These are phyloP conservation scores for Cutaneotrichosporon cutaneum DNA, from an alignment of 1,284 basidiomycete species.

Conservation along the genomic window DNA sequence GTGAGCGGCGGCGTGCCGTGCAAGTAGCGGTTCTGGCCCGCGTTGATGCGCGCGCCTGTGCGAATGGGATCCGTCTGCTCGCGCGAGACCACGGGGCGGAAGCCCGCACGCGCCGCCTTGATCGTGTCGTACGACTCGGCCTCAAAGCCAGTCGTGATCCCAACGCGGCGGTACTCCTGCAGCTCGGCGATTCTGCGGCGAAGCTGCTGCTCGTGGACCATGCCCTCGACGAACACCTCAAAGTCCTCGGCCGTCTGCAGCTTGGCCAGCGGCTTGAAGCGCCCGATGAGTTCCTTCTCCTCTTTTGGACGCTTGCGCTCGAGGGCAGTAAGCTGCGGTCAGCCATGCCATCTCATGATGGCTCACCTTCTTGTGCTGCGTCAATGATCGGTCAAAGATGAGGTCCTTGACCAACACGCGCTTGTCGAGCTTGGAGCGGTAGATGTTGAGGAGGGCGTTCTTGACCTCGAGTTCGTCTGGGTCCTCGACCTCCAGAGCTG, in stretches of 20 bases:
- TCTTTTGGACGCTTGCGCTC: constrained; percentile 90
- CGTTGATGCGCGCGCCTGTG: constrained; percentile 44
- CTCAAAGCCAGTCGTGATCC: constrained; percentile 76
- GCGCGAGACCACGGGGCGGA: constrained; percentile 39
- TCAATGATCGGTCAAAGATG: constrained; percentile 85
- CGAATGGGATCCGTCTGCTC: constrained; percentile 39
- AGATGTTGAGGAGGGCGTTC: constrained; percentile 75
- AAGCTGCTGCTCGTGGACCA: constrained; percentile 82
- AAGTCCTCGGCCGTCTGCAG: constrained; percentile 91
- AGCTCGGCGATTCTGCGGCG: constrained; percentile 83
- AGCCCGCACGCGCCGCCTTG: constrained; percentile 58
- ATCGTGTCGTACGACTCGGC: constrained; percentile 83
- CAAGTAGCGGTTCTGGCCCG: constrained; percentile 47
- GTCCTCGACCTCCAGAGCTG: constrained; percentile 65
- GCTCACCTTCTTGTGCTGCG: constrained; percentile 88
- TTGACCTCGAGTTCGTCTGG: constrained; percentile 30
- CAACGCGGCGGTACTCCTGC: constrained; percentile 81
- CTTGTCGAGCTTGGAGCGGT: constrained; percentile 86
- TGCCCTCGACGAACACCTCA: constrained; percentile 81
- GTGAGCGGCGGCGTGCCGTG: constrained; percentile 31
- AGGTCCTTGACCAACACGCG: constrained; percentile 82
- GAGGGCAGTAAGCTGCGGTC: constrained; percentile 72
- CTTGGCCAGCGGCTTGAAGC: constrained; percentile 87
- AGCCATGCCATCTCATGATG: background rate
- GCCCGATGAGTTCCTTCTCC: constrained; percentile 84